These are phyloP conservation scores for Endocladia muricata DNA, from an alignment of 31 red algal species.

Conservation along the genomic window DNA sequence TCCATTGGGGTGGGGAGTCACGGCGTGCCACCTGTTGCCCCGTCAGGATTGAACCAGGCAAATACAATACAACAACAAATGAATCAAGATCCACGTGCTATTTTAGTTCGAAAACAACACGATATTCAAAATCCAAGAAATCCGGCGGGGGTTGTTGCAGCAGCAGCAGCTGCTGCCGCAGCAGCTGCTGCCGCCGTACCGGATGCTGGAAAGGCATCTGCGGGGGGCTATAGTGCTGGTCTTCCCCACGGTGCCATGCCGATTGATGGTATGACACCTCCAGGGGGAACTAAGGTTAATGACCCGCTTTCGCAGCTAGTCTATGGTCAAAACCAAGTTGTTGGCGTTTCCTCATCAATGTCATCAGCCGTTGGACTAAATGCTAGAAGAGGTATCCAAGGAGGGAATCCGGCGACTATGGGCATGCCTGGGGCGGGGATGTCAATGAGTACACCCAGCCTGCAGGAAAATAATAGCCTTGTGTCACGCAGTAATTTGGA, in stretches of 20 bases:
- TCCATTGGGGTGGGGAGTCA: neutral
- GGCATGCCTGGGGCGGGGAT: too few species aligned
- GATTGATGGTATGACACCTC: slow-evolving; percentile 5
- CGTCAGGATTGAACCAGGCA: neutral
- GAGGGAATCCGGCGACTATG: too few species aligned
- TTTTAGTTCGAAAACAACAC: neutral
- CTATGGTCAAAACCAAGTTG: neutral
- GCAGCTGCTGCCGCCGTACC: slow-evolving; percentile 42
- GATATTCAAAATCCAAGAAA: neutral
- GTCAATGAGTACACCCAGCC: neutral
- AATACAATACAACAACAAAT: neutral
- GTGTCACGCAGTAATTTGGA: neutral
- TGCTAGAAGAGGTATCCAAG: too few species aligned
- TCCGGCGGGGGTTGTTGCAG: neutral
- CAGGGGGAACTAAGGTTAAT: neutral
- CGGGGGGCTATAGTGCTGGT: neutral
- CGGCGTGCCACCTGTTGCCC: neutral
- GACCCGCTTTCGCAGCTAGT: neutral
- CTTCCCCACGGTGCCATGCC: neutral
- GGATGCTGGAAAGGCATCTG: neutral
- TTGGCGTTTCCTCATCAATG: too few species aligned
- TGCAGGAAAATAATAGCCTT: slow-evolving; percentile 6
- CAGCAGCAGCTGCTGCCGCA: slow-evolving; percentile 34
- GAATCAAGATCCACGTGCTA: neutral
- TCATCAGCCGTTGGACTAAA: too few species aligned